Conservation (phyloP, 225 moss, liverwort and hornwort species). For the Antitrichia curtipendula region DNA sequence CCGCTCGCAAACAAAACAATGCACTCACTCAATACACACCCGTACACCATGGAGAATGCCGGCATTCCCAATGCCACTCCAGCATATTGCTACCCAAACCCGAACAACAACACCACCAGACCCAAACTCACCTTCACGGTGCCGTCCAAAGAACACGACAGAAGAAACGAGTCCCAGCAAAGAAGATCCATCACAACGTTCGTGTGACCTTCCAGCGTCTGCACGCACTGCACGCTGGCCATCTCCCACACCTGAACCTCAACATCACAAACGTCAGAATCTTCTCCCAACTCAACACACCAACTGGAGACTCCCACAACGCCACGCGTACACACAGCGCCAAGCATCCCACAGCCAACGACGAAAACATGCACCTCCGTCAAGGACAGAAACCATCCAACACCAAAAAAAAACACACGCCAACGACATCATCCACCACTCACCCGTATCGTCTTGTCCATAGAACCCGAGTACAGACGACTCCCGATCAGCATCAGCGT, state of each 20-base stretch:
- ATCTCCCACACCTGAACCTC: constrained; percentile 56
- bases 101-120: neutral
- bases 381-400: neutral
- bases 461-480: constrained; percentile 81
- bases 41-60: neutral
- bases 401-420: neutral
- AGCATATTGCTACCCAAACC: neutral
- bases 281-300: neutral
- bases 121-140: constrained; percentile 51
- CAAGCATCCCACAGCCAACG: neutral
- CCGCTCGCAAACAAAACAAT: neutral
- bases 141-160: constrained; percentile 92
- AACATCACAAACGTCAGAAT: neutral
- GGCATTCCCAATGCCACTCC: neutral
- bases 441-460: constrained; percentile 75
- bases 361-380: neutral
- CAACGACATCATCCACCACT: neutral
- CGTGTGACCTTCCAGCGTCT: constrained; percentile 73
- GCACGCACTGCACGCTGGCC: constrained; percentile 58
- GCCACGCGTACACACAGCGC: too few relatives aligned
- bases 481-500: constrained; percentile 47
- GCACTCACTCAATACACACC: neutral
- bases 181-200: constrained; percentile 91
- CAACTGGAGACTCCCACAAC: neutral
- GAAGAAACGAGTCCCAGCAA: constrained; percentile 85